phyloP scores from a whole-genome alignment of 2,329 filamentous ascomycete genomes.

The Diaporthe helianthi region DNA sequence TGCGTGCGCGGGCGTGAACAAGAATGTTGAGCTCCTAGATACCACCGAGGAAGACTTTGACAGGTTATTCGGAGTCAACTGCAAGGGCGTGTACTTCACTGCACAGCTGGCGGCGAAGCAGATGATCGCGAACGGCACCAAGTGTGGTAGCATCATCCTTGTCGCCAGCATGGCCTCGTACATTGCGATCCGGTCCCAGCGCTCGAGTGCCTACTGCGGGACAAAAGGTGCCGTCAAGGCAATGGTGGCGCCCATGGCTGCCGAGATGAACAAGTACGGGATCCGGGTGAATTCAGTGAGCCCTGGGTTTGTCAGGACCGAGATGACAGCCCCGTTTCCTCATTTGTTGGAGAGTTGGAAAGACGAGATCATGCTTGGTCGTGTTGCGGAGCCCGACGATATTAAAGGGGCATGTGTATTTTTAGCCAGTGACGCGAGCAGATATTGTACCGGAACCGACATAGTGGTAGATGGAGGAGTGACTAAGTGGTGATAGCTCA shows the following conservation, averaged over 20 bases:
- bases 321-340: slow-evolving; percentile 49
- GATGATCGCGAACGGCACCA: slow-evolving; percentile 59
- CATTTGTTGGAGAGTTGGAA: slow-evolving; percentile 57
- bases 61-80: slow-evolving; percentile 51
- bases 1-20: slow-evolving; percentile 53
- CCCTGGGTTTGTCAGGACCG: slow-evolving; percentile 49
- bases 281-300: slow-evolving; percentile 52
- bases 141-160: slow-evolving; percentile 58
- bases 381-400: slow-evolving; percentile 56
- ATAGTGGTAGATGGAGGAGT: slow-evolving; percentile 54
- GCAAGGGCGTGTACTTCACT: slow-evolving; percentile 52
- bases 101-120: slow-evolving; percentile 56
- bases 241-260: slow-evolving; percentile 56
- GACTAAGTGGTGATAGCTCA: slow-evolving; percentile 45
- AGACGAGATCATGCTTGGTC: slow-evolving; percentile 54
- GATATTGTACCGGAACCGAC: slow-evolving; percentile 51
- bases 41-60: slow-evolving; percentile 51
- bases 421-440: slow-evolving; percentile 55
- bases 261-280: slow-evolving; percentile 48
- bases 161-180: slow-evolving; percentile 61
- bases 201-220: slow-evolving; percentile 55
- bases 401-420: slow-evolving; percentile 57
- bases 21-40: slow-evolving; percentile 52
- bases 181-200: slow-evolving; percentile 57
- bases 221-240: slow-evolving; percentile 55